A percentile compares a stretch with the other conserved stretches of the same genome.
phyloP scores from a whole-genome alignment of 2,329 filamentous ascomycete genomes.

The Pestalotiopsis sp. region DNA sequence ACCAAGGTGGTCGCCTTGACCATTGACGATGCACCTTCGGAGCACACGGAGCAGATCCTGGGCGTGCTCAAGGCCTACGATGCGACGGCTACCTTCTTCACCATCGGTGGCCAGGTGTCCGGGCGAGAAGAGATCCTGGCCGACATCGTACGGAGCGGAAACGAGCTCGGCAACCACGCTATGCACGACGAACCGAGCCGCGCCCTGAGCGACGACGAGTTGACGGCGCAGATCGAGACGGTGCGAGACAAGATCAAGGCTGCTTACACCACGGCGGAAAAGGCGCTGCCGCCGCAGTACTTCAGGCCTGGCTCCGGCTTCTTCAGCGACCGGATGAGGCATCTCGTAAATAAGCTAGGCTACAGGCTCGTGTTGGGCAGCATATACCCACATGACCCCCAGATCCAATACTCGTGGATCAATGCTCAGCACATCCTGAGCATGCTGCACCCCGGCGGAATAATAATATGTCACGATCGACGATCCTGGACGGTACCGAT shows the following conservation, averaged over 20 bases:
- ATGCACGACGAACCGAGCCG: slow-evolving; percentile 83
- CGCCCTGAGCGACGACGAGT: slow-evolving; percentile 57
- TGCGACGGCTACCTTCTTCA: slow-evolving; percentile 82
- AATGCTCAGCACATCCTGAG: slow-evolving; percentile 82
- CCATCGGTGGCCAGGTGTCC: slow-evolving; percentile 77
- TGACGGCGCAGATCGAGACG: slow-evolving; percentile 63
- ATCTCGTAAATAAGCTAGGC: slow-evolving; percentile 59
- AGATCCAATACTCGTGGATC: slow-evolving; percentile 68
- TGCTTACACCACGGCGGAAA: slow-evolving; percentile 36
- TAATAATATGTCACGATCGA: slow-evolving; percentile 86
- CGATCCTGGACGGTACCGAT: slow-evolving; percentile 83
- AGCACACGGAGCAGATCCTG: slow-evolving; percentile 71
- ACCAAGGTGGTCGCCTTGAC: slow-evolving; percentile 78
- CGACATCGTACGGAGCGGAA: slow-evolving; percentile 60
- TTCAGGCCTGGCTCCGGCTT: slow-evolving; percentile 87
- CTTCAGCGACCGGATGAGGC: slow-evolving; percentile 73
- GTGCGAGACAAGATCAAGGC: slow-evolving; percentile 52
- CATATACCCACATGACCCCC: slow-evolving; percentile 91
- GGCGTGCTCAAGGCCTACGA: slow-evolving; percentile 65
- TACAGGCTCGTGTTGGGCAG: slow-evolving; percentile 79
- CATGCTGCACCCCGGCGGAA: slow-evolving; percentile 74
- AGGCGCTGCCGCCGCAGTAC: slow-evolving; percentile 55
- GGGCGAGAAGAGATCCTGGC: slow-evolving; percentile 57
- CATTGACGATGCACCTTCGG: slow-evolving; percentile 83
- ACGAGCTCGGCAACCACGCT: slow-evolving; percentile 84